Evolutionary conservation across 129 eudicot genomes (phyloP), one percentile per base, ranked within the genome.

Genomic region (Flaveria bidentis): DNA sequence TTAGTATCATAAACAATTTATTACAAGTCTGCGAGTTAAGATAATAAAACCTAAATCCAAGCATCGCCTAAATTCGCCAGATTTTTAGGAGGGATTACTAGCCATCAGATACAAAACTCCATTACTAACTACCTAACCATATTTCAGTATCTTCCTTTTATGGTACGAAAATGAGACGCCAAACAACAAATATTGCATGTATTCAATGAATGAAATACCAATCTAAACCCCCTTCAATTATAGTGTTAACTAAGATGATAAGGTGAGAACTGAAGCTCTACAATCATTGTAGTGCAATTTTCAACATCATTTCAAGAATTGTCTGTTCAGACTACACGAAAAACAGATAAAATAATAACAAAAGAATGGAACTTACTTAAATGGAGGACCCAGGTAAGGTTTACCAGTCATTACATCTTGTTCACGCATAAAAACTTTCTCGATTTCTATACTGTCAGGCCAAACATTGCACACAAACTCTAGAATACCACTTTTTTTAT

Each of bases 401-500:
- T 77, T 86, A 68, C 85, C 74, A 6, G 82, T 52, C 81, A 77
- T 83, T 60, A 71, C 81, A 80, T 80, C 85, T 61, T 70, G 86
- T 25, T 77, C 83, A 68, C 88, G 90, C 57, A 85, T 82, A 57
- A 80, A 87, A 67, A 89, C 86, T 57, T 80, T 87, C 42, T 81
- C 82, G 69, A 94, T 94, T 73, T 91, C 94, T 2, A 94, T 45
- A 62, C 85, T 82, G 28, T 86, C 88, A 9, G 96, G 91, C 97
- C 99, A 89, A 23, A 90, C 92, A 67, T 96, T 89, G 86, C 99
- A 94, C 51, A 87, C 84, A 84, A 94, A 87, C 83, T 87, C 90
- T 84, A 94, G 33, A 50, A 89, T 82, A 51, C 80, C 82, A 55
- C 49, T 82, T 30, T 74, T 77, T 41, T 86, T 84, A 47, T 85